Percentiles rank a stretch among this genome's conserved stretches.
Conservation (phyloP, 2,329 filamentous ascomycete species). For the Diaporthe batatas region DNA sequence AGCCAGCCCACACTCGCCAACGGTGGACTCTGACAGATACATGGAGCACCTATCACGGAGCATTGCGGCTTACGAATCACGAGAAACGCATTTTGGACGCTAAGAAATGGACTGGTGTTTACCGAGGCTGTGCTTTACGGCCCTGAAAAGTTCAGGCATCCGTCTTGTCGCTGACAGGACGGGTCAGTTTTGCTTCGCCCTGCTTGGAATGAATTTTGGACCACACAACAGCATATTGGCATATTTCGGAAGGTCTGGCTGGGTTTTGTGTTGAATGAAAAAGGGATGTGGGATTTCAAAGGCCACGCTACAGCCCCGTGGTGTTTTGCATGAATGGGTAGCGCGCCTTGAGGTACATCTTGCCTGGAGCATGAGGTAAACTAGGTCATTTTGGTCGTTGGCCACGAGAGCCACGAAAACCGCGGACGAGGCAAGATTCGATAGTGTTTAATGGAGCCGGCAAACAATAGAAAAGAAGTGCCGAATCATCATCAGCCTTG, state of each 20-base stretch:
- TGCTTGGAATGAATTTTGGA: not conserved
- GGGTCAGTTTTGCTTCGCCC: constrained; percentile 11
- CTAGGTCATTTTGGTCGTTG: not conserved
- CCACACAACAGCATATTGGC: not conserved
- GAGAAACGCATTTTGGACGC: constrained; percentile 17
- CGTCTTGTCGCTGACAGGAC: constrained; percentile 9
- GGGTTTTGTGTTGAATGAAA: no score
- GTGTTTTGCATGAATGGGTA: constrained; percentile 17
- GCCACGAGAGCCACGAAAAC: constrained; percentile 5
- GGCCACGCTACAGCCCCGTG: not conserved
- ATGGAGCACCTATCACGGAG: constrained; percentile 3
- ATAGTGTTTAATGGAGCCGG: constrained; percentile 30
- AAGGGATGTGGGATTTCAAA: not conserved
- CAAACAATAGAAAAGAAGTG: not conserved
- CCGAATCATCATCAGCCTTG: constrained; percentile 16
- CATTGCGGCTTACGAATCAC: constrained; percentile 27
- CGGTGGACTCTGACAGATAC: not conserved
- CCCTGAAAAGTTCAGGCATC: constrained; percentile 15
- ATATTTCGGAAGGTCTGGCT: not conserved
- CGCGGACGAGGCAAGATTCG: constrained; percentile 20
- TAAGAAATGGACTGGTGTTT: not conserved
- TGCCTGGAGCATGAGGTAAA: constrained; percentile 25
- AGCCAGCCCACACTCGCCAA: not conserved
- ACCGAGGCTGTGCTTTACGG: not conserved
- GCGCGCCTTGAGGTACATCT: not conserved